phyloP scores from a whole-genome alignment of 192 early-diverging fungal species.

The Dissophora globulifera region DNA sequence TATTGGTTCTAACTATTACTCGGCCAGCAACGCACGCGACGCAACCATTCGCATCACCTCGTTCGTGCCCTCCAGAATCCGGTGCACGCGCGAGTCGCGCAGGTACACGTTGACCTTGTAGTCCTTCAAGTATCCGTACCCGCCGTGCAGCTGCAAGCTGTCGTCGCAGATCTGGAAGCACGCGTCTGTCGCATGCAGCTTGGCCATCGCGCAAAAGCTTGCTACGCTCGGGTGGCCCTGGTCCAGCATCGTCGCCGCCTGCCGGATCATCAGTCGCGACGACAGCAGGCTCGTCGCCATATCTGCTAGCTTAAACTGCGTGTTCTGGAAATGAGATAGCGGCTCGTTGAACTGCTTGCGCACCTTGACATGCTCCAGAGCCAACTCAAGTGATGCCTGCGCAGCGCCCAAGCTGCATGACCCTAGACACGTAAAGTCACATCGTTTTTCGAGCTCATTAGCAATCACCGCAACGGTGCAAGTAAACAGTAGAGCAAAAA shows the following conservation, averaged over 20 bases:
- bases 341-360: slow-evolving; percentile 66
- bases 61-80: slow-evolving; percentile 72
- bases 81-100: slow-evolving; percentile 67
- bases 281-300: slow-evolving; percentile 61
- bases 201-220: slow-evolving; percentile 67
- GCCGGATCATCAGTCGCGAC: slow-evolving; percentile 63
- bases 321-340: slow-evolving; percentile 59
- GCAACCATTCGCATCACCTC: slow-evolving; percentile 71
- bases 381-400: slow-evolving; percentile 56
- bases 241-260: slow-evolving; percentile 59
- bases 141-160: slow-evolving; percentile 65
- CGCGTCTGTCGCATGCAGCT: slow-evolving; percentile 63
- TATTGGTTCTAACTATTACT: too few species aligned
- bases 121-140: slow-evolving; percentile 71
- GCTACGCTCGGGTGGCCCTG: slow-evolving; percentile 50
- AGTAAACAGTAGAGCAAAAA: too few species aligned
- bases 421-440: too few species aligned
- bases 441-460: too few species aligned
- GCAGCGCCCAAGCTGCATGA: slow-evolving; percentile 71
- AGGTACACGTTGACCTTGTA: slow-evolving; percentile 68
- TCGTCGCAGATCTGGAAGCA: slow-evolving; percentile 67
- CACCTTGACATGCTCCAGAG: slow-evolving; percentile 56
- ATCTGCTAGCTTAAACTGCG: slow-evolving; percentile 69
- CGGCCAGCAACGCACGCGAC: slow-evolving; percentile 58
- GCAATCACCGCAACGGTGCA: too few species aligned